These are phyloP conservation scores for Thalassiosira mediterranea DNA, from an alignment of 352 stramenopile species.

Conservation along the genomic window DNA sequence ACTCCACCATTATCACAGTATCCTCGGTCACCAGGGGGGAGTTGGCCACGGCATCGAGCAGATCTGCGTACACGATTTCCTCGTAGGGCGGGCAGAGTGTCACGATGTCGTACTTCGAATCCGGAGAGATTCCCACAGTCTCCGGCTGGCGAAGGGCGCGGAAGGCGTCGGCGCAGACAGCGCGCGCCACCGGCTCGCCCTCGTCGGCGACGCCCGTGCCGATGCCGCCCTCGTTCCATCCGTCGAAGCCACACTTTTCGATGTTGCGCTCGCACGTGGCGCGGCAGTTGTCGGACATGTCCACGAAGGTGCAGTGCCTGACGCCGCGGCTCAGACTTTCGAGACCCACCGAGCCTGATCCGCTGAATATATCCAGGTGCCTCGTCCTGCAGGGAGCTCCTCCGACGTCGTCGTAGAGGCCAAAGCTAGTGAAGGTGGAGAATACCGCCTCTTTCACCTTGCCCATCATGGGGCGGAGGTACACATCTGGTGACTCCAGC, in stretches of 20 bases:
- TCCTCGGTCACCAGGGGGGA: slow-evolving; percentile 82
- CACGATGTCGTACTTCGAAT: slow-evolving; percentile 81
- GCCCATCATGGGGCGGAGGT: slow-evolving; percentile 89
- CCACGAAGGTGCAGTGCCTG: slow-evolving; percentile 85
- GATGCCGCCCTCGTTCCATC: slow-evolving; percentile 32
- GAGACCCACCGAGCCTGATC: slow-evolving; percentile 85
- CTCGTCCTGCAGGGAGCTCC: slow-evolving; percentile 24
- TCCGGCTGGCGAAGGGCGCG: slow-evolving; percentile 66
- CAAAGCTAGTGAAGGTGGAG: slow-evolving; percentile 85
- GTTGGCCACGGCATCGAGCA: slow-evolving; percentile 81
- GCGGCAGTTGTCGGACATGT: slow-evolving; percentile 86
- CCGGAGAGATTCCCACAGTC: slow-evolving; percentile 69
- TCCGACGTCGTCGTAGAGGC: slow-evolving; percentile 76
- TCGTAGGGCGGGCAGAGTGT: slow-evolving; percentile 89
- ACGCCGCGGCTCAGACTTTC: slow-evolving; percentile 85
- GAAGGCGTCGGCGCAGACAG: slow-evolving; percentile 76
- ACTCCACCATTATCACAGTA: slow-evolving; percentile 88
- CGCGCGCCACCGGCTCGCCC: slow-evolving; percentile 46
- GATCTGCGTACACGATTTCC: slow-evolving; percentile 87
- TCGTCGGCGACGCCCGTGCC: slow-evolving; percentile 41
- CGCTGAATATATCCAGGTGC: slow-evolving; percentile 88
- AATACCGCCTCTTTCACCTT: slow-evolving; percentile 88
- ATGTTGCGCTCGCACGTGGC: slow-evolving; percentile 75
- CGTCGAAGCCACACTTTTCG: slow-evolving; percentile 67
- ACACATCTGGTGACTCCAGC: slow-evolving; percentile 83